These are phyloP conservation scores for Solanum neorickii DNA, from an alignment of 257 asterid genomes.

Conservation along the genomic window DNA sequence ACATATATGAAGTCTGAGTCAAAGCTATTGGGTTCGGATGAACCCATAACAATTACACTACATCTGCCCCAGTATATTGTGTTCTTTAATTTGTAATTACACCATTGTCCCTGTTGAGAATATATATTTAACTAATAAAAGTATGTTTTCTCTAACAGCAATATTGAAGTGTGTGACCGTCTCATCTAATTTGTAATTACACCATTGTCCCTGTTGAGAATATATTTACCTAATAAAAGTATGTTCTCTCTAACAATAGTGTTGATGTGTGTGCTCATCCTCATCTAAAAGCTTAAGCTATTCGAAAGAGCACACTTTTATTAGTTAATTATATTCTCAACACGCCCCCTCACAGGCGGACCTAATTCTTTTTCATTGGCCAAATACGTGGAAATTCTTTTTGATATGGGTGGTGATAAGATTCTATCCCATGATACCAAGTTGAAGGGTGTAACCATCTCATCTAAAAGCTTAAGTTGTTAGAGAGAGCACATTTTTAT, in stretches of 20 bases:
- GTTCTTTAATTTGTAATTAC: background rate
- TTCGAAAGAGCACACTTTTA: background rate
- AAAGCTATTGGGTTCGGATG: background rate
- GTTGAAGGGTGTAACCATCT: background rate
- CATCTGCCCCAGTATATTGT: background rate
- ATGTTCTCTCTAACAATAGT: background rate
- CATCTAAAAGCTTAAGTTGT: background rate
- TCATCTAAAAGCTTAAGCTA: background rate
- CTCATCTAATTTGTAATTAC: too few species aligned
- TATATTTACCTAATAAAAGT: background rate
- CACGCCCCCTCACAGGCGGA: background rate
- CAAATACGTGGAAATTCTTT: background rate
- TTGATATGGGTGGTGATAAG: background rate
- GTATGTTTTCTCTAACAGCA: background rate
- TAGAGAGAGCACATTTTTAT: background rate
- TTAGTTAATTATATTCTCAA: background rate
- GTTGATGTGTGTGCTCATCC: background rate
- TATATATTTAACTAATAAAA: background rate
- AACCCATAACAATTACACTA: background rate
- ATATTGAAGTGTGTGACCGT: too few species aligned
- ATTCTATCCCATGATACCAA: background rate
- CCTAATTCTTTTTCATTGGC: background rate
- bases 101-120: background rate
- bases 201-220: background rate
- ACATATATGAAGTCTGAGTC: background rate